Base-by-base conservation (phyloP, 2,329 filamentous ascomycete species). In the Corynespora cassiicola region DNA sequence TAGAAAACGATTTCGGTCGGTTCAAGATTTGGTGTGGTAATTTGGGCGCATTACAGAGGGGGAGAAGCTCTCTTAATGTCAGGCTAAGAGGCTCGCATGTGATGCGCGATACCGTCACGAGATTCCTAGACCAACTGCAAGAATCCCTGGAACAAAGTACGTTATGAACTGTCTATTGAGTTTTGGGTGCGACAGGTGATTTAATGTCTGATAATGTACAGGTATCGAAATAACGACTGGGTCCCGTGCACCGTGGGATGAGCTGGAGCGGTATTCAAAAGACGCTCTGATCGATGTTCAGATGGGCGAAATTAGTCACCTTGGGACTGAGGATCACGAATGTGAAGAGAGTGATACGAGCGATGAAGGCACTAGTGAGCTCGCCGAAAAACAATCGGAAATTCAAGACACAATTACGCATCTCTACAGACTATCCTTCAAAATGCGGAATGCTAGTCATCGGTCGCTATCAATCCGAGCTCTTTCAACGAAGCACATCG, bases 391-490 rank as follows among this genome's bases (percentile, higher is more conserved):
- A 9, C n/a, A 20, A 4, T 4, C 15, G 23, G 23, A 10, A 15
- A 42, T 42, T 12, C 12, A 25, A 20, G 15, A 10, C 16, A 24
- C 26, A 8, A 24, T 42, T 9, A 12, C 17, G 25, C 12, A 36
- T 22, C 32, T 42, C 8, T 42, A 30, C 20, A 19, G 23, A 17
- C 31, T 42, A 14, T 36, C 39, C 19, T 42, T 42, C 31, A 42
- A 36, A 21, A 36, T 36, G 10, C 24, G 39, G 19, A 42, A 36
- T 23, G 15, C 18, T 8, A 24, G 10, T 7, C 12, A 20, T n/a
- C 25, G 31, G 27, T 18, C 39, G 20, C 23, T 28, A 14, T 18
- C 39, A 10, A 24, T 15, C 15, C 30, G 31, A 31, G 17, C 39
- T 16, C n/a, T 27, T 20, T 21, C 25, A 11, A 20, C 16, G 7